Evolutionary conservation across 2,329 filamentous ascomycete species (phyloP).

Genomic region (Scytalidium sp.): DNA sequence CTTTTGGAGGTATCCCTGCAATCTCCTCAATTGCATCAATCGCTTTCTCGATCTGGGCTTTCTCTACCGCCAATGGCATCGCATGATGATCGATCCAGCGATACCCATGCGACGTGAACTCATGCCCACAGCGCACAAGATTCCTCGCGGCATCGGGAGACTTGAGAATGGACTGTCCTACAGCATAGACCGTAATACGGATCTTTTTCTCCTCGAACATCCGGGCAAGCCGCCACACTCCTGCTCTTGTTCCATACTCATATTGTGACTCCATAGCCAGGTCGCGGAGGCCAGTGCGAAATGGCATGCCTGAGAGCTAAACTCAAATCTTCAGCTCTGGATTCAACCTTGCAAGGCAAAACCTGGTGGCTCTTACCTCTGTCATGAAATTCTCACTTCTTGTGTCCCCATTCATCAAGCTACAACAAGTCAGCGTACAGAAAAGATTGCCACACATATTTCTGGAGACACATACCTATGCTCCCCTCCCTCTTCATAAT

Average conservation of each 20-base stretch:
- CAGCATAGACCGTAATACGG: conserved; percentile 39
- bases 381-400: too few species aligned
- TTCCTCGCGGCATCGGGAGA: conserved; percentile 37
- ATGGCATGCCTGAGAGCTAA: too few species aligned
- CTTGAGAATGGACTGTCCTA: conserved; percentile 36
- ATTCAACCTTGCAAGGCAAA: too few species aligned
- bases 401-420: too few species aligned
- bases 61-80: conserved; percentile 33
- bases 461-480: too few species aligned
- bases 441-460: too few species aligned
- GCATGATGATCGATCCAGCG: conserved; percentile 41
- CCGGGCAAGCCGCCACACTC: conserved; percentile 36
- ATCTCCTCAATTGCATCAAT: conserved; percentile 31
- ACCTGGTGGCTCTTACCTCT: too few species aligned
- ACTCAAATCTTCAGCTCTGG: too few species aligned
- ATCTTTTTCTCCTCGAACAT: conserved; percentile 39
- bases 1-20: conserved; percentile 30
- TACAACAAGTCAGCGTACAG: too few species aligned
- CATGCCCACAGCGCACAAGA: conserved; percentile 36
- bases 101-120: conserved; percentile 39
- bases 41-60: conserved; percentile 35
- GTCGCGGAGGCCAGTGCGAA: too few species aligned
- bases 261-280: conserved; percentile 26
- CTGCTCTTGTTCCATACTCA: conserved; percentile 32
- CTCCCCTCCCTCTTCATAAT: conserved; percentile 18